Conservation (phyloP, 2,329 filamentous ascomycete species). For the Grosmannia clavigera region DNA sequence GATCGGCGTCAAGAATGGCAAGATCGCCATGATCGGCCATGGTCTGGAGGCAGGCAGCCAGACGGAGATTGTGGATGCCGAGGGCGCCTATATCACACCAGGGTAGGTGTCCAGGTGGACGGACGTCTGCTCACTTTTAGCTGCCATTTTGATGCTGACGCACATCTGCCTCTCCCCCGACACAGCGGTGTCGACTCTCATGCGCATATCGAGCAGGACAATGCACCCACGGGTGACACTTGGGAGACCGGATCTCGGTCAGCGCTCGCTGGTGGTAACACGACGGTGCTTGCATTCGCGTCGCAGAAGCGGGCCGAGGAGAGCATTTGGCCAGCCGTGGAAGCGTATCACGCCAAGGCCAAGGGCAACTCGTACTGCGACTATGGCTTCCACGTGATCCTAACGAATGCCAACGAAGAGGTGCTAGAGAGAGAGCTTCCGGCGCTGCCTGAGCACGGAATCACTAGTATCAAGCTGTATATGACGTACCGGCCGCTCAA, state of each 20-base stretch:
- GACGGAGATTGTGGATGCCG: slow-evolving; percentile 29
- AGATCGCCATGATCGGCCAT: slow-evolving; percentile 30
- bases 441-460: slow-evolving; percentile 23
- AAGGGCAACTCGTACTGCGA: slow-evolving; percentile 46
- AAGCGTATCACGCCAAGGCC: slow-evolving; percentile 56
- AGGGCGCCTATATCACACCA: slow-evolving; percentile 31
- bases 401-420: slow-evolving; percentile 29
- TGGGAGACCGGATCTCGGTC: slow-evolving; percentile 33
- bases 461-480: slow-evolving; percentile 37
- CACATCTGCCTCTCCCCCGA: neutral
- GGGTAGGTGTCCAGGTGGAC: slow-evolving; percentile 9
- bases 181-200: slow-evolving; percentile 24
- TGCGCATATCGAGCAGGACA: slow-evolving; percentile 24
- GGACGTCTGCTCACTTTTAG: neutral
- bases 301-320: slow-evolving; percentile 33
- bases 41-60: slow-evolving; percentile 19
- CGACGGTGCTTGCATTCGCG: slow-evolving; percentile 45
- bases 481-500: slow-evolving; percentile 39
- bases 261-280: slow-evolving; percentile 45
- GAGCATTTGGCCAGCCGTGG: slow-evolving; percentile 50
- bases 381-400: slow-evolving; percentile 42
- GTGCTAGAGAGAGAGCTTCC: slow-evolving; percentile 31
- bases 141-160: neutral
- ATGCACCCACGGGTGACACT: slow-evolving; percentile 19
- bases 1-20: slow-evolving; percentile 33